Conservation (phyloP, 108 stramenopile genomes). For the Skeletonema marinoi region DNA sequence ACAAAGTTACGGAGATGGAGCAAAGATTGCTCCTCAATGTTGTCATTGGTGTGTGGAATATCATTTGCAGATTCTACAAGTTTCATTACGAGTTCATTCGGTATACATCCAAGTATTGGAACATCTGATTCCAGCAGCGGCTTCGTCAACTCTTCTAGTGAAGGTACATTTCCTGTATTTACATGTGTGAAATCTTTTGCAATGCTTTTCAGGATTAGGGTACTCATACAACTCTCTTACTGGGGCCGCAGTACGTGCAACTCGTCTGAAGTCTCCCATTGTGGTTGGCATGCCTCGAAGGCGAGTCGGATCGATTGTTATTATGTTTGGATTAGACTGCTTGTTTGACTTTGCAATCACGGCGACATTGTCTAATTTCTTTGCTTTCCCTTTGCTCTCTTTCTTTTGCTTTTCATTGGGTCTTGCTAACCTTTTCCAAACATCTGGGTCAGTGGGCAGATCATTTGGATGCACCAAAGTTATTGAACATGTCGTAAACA, state of each 20-base stretch:
- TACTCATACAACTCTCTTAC: conserved; percentile 36
- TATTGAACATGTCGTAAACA: conserved; percentile 38
- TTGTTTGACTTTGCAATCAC: neutral
- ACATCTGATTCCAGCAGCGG: conserved; percentile 31
- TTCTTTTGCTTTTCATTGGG: conserved; percentile 51
- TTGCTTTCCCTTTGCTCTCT: conserved; percentile 29
- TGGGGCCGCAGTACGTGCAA: conserved; percentile 36
- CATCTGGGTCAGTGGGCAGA: conserved; percentile 39
- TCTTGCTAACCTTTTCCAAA: conserved; percentile 52
- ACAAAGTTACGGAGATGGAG: conserved; percentile 51
- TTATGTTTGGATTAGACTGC: conserved; percentile 16
- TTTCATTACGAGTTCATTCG: conserved; percentile 17
- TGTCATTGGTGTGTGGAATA: conserved; percentile 12
- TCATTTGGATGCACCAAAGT: conserved; percentile 70
- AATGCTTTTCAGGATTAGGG: conserved; percentile 11
- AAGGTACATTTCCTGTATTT: conserved; percentile 47
- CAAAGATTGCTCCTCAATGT: conserved; percentile 36
- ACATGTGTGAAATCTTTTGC: conserved; percentile 4
- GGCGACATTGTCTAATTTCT: conserved; percentile 9
- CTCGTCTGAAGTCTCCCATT: conserved; percentile 75
- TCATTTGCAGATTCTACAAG: conserved; percentile 17
- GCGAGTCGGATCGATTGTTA: conserved; percentile 17
- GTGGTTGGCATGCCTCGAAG: conserved; percentile 60
- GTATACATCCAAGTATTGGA: conserved; percentile 31
- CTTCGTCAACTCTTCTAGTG: conserved; percentile 40